Percentiles rank a stretch among this genome's conserved stretches.
These are phyloP conservation scores for Solanum hybrid DNA, from an alignment of 305 asterid species.

Conservation along the genomic window DNA sequence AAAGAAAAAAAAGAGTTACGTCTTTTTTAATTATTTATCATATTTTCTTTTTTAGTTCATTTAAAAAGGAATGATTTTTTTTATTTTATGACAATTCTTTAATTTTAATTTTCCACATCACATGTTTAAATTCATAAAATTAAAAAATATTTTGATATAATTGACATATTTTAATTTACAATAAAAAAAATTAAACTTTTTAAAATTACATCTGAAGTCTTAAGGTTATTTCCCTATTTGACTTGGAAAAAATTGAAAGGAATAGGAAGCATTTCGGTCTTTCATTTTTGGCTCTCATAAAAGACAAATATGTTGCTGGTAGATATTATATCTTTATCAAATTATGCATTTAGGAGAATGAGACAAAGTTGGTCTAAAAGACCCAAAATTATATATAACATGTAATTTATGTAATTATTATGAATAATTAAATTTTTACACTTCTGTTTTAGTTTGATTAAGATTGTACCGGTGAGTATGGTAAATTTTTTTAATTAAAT, in stretches of 20 bases:
- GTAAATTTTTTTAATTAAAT: no score
- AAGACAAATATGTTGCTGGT: neutral
- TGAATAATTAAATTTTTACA: neutral
- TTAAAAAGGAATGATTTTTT: no score
- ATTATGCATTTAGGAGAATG: neutral
- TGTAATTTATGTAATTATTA: neutral
- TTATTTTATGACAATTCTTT: no score
- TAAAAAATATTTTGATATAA: neutral
- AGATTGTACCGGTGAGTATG: no score
- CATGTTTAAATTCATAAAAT: neutral
- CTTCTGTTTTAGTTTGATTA: no score
- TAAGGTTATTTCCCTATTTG: neutral
- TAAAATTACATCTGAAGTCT: neutral
- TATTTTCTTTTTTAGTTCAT: no score
- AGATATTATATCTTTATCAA: neutral
- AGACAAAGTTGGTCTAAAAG: neutral
- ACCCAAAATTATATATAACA: neutral
- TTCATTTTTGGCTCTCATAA: neutral
- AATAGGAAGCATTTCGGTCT: neutral
- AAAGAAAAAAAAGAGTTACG: neutral
- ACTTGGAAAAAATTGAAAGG: neutral
- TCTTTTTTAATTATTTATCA: no score
- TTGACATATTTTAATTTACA: neutral
- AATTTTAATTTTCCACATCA: no score
- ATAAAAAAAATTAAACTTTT: no score